Evolutionary conservation across 73 alveolate species (phyloP).

Genomic region (Tetrahymena elliotti): DNA sequence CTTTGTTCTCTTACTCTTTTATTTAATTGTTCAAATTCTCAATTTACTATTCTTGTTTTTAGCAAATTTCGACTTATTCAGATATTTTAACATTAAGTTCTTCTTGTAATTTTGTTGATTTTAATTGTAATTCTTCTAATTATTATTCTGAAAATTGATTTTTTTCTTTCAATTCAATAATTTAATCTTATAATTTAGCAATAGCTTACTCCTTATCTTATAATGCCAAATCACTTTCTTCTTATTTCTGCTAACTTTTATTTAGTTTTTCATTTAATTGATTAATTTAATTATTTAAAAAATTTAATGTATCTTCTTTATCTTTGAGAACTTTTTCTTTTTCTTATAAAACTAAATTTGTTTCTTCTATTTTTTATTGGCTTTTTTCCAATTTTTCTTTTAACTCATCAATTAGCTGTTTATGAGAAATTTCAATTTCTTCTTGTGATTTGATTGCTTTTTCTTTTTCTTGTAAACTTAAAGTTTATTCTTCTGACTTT

Average conservation of each 20-base stretch:
- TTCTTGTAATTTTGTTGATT: neutral
- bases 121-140: neutral
- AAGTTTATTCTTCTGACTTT: neutral
- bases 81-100: neutral
- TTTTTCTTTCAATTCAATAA: neutral
- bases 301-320: neutral
- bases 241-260: no score
- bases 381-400: neutral
- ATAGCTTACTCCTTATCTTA: neutral
- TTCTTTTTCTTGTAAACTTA: neutral
- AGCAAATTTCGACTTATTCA: neutral
- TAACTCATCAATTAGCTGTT: neutral
- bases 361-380: neutral
- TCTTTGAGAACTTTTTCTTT: neutral
- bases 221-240: neutral
- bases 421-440: neutral
- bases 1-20: neutral
- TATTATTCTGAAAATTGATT: neutral
- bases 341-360: neutral
- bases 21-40: neutral
- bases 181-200: neutral
- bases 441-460: neutral
- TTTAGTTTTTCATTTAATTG: no score
- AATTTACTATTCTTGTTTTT: neutral
- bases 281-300: no score